phyloP scores from a whole-genome alignment of 2,329 filamentous ascomycete species.

The Neoascochyta sp. region DNA sequence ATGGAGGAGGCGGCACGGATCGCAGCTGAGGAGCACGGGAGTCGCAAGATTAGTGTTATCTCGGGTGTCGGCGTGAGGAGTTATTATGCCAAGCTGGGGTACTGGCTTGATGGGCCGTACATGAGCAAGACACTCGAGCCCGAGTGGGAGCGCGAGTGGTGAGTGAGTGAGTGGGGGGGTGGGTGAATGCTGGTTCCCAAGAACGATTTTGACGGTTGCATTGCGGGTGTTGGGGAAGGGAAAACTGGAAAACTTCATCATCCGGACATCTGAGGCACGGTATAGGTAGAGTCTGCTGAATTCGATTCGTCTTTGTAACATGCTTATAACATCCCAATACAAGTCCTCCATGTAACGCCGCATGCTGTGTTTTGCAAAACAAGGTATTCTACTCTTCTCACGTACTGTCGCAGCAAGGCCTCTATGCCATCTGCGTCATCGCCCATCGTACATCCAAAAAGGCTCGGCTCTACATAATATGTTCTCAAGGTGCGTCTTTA shows the following conservation, averaged over 20 bases:
- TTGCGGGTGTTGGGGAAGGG: too few relatives aligned
- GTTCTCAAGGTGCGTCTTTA: neutral
- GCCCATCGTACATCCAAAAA: neutral
- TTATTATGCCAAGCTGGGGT: slow-evolving; percentile 91
- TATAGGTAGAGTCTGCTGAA: too few relatives aligned
- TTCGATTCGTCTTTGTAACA: too few relatives aligned
- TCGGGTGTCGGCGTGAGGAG: slow-evolving; percentile 95
- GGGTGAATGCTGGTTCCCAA: too few relatives aligned
- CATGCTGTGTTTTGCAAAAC: slow-evolving; percentile 15
- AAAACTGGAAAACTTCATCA: too few relatives aligned
- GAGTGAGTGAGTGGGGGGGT: too few relatives aligned
- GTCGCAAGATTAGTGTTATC: slow-evolving; percentile 91
- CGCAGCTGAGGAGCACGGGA: slow-evolving; percentile 88
- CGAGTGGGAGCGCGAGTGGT: slow-evolving; percentile 33
- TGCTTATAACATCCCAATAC: too few relatives aligned
- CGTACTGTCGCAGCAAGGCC: neutral
- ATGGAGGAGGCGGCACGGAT: slow-evolving; percentile 99
- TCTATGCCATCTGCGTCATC: slow-evolving; percentile 1
- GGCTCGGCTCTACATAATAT: neutral
- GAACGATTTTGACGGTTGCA: too few relatives aligned
- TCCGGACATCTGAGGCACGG: too few relatives aligned
- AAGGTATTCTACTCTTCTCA: slow-evolving; percentile 2
- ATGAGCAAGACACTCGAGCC: slow-evolving; percentile 39
- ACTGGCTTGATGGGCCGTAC: slow-evolving; percentile 88
- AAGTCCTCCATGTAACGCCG: slow-evolving; percentile 17